Percentiles rank a stretch among this genome's conserved stretches.
These are phyloP conservation scores for Knoxdaviesia capensis DNA, from an alignment of 2,329 filamentous ascomycete species.

Conservation along the genomic window DNA sequence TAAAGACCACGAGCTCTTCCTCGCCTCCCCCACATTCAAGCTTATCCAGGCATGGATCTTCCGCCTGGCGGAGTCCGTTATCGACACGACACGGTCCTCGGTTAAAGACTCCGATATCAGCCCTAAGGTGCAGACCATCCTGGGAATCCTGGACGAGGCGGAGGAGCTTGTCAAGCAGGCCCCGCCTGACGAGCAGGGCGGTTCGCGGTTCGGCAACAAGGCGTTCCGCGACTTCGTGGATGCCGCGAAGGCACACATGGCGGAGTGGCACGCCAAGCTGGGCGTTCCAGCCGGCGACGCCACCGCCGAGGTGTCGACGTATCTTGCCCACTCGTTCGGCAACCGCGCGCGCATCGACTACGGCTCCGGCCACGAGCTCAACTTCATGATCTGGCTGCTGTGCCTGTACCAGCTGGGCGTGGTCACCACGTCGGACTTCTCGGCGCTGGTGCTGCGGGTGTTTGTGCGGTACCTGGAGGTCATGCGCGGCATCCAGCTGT, in stretches of 20 bases:
- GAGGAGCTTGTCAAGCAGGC: conserved; percentile 45
- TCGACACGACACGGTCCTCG: conserved; percentile 46
- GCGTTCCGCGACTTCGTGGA: conserved; percentile 71
- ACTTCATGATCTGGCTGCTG: conserved; percentile 93
- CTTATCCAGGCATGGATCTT: conserved; percentile 76
- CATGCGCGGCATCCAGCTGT: conserved; percentile 74
- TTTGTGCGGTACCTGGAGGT: conserved; percentile 68
- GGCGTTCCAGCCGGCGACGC: conserved; percentile 30
- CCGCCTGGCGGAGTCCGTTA: conserved; percentile 62
- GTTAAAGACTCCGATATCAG: conserved; percentile 33
- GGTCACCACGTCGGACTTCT: conserved; percentile 46
- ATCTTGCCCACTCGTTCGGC: conserved; percentile 68
- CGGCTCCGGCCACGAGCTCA: conserved; percentile 90
- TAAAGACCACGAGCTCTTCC: conserved; percentile 64
- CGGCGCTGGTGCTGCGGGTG: conserved; percentile 51
- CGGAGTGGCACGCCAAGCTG: conserved; percentile 43
- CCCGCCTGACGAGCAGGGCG: conserved; percentile 69
- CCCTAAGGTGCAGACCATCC: conserved; percentile 38
- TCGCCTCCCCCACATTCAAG: conserved; percentile 52
- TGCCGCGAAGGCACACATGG: conserved; percentile 33
- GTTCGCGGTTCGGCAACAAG: conserved; percentile 88
- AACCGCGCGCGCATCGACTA: conserved; percentile 84
- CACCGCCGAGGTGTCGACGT: conserved; percentile 53
- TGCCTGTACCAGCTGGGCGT: conserved; percentile 66
- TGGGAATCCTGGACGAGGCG: conserved; percentile 49